Base-by-base conservation (phyloP, 106 monocot species). In the Gastrodia elata region DNA sequence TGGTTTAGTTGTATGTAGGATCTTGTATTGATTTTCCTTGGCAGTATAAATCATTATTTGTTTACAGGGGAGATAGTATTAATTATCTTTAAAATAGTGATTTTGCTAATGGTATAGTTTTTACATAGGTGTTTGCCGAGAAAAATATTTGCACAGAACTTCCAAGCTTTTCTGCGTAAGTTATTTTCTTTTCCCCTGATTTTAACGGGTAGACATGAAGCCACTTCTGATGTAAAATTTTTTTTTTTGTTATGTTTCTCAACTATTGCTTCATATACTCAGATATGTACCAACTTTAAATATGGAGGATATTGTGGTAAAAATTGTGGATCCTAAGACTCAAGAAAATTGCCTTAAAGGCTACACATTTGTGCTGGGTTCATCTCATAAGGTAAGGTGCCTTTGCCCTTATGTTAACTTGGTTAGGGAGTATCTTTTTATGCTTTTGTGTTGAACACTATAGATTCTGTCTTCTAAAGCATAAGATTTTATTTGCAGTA, bases 291-390 rank as follows among this genome's bases (percentile, higher is more conserved):
- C 94, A 44, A 80, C 68, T 13, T 64, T 94, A 71, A 78, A 57
- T 15, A 38, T 94, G 27, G 80, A 84, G 71, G 88, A 76, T 28
- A 76, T 28, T 34, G 46, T 37, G 35, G 78, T 94, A 48, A 83
- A 78, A 49, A 71, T 86, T 74, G 88, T 81, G 61, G 91, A 91
- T 30, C 77, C 88, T 10, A 80, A 83, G 74, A 38, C 56, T 52
- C 85, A 84, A 61, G 86, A 86, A 58, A 94, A 80, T 67, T 88
- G 85, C 73, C 74, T 94, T 38, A 82, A 76, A 39, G 84, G 81
- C 67, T 83, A 91, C 72, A 83, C 86, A 70, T 94, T 94, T 79
- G 73, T 94, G 38, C 32, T 94, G 46, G 88, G 77, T 64, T 71
- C 86, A 80, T 59, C 70, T 76, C 41, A 72, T 42, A 73, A 83